A percentile compares a stretch with the other conserved stretches of the same genome.
Conservation (phyloP, 345 rosid species). For the Eucalyptus pumila region DNA sequence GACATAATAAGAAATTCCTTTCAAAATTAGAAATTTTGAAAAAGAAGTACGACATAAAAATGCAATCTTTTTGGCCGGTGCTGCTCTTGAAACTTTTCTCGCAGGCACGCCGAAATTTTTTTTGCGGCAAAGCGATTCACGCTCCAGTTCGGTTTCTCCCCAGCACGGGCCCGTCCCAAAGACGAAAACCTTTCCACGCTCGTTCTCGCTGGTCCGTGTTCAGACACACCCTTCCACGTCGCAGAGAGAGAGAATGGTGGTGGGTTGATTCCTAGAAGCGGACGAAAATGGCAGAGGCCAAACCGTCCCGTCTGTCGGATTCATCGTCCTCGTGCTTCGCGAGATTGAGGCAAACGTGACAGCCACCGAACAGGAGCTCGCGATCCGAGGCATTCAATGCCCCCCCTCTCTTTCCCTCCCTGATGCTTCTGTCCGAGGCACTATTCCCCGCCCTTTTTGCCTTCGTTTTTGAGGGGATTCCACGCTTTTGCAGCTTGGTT, state of each 20-base stretch:
- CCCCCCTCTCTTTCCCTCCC: not conserved
- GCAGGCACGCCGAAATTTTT: not conserved
- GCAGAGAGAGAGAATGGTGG: not conserved
- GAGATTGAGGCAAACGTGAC: conserved; percentile 2
- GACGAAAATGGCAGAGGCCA: not conserved
- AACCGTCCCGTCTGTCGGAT: not conserved
- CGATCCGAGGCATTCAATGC: conserved; percentile 8
- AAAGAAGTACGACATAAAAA: not conserved
- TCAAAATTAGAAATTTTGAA: not conserved
- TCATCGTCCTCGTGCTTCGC: not conserved
- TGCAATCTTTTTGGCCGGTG: not conserved
- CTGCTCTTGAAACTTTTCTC: not conserved
- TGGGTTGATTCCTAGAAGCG: not conserved
- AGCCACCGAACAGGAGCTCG: conserved; percentile 13
- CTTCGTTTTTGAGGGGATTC: not conserved
- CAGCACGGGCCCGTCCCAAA: not conserved
- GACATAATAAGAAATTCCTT: not conserved
- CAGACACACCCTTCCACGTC: not conserved
- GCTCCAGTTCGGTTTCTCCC: not conserved
- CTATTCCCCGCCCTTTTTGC: not conserved
- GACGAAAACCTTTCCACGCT: not conserved
- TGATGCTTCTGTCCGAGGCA: not conserved
- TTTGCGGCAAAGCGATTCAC: not conserved
- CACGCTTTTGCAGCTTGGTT: not conserved
- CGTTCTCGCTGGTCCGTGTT: not conserved